Evolutionary conservation across 2,329 filamentous ascomycete genomes (phyloP).

Genomic region (Dactylellina drechsleri): DNA sequence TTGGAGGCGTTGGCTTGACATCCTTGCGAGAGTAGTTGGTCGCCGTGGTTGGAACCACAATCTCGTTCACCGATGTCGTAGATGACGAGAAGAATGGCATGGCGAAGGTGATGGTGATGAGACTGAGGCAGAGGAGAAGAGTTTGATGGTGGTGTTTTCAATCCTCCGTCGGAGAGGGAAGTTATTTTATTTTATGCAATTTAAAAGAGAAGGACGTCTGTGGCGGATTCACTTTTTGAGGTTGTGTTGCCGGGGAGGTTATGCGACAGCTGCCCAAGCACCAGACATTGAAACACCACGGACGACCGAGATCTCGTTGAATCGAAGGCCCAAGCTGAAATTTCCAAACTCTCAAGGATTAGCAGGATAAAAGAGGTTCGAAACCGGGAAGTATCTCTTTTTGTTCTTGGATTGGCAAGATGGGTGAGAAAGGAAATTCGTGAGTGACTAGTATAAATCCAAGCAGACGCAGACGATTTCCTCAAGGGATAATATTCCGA

Average conservation of each 20-base stretch:
- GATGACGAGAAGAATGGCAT: slow-evolving; percentile 53
- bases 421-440: not conserved
- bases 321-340: slow-evolving; percentile 50
- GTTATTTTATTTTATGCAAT: not conserved
- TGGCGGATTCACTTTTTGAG: slow-evolving; percentile 1
- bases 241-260: slow-evolving; percentile 18
- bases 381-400: not conserved
- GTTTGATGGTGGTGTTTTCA: not conserved
- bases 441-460: slow-evolving; percentile 17
- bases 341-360: slow-evolving; percentile 40
- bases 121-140: slow-evolving; percentile 6
- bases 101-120: not conserved
- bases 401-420: too few relatives aligned
- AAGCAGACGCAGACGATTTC: not conserved
- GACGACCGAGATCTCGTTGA: slow-evolving; percentile 12
- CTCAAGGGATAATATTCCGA: slow-evolving; percentile 53
- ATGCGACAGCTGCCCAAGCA: slow-evolving; percentile 42
- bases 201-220: slow-evolving; percentile 1
- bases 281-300: slow-evolving; percentile 47
- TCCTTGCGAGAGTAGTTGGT: slow-evolving; percentile 45
- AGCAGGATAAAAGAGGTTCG: not conserved
- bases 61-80: slow-evolving; percentile 52
- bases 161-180: not conserved
- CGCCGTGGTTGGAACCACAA: slow-evolving; percentile 29
- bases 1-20: slow-evolving; percentile 19